Percentiles rank a stretch among this genome's conserved stretches.
Conservation (phyloP, 345 rosid genomes). For the Populus nigra region DNA sequence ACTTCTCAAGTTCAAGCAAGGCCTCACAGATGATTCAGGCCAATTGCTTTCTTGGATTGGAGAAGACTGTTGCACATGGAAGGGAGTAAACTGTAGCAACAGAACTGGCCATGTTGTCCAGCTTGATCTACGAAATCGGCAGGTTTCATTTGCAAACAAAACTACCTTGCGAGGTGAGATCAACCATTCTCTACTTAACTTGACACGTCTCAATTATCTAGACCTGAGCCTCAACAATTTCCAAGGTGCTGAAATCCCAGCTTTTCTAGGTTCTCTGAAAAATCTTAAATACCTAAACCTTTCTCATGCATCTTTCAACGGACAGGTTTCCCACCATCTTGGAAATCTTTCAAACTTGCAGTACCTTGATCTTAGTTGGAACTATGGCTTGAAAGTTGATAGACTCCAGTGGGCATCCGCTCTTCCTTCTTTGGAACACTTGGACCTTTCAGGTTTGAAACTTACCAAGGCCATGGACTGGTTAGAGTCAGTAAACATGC, state of each 20-base stretch:
- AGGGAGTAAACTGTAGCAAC: constrained; percentile 34
- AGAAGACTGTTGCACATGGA: constrained; percentile 50
- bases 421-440: constrained; percentile 5
- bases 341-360: constrained; percentile 14
- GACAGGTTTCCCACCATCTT: constrained; percentile 7
- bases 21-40: constrained; percentile 36
- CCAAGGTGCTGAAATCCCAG: constrained; percentile 1
- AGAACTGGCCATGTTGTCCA: constrained; percentile 29
- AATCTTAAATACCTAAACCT: constrained; percentile 12
- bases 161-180: background rate
- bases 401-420: background rate
- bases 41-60: constrained; percentile 47
- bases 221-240: constrained; percentile 17
- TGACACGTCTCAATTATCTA: constrained; percentile 15
- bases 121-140: constrained; percentile 37
- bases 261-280: constrained; percentile 13
- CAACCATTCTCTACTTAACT: constrained; percentile 8
- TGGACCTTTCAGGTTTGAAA: constrained; percentile 7
- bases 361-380: constrained; percentile 9
- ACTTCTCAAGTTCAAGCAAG: constrained; percentile 38
- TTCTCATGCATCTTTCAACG: background rate
- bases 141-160: background rate
- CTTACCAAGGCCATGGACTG: constrained; percentile 1
- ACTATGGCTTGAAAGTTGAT: background rate
- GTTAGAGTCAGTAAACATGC: constrained; percentile 7